A percentile compares a stretch with the other conserved stretches of the same genome.
Conservation (phyloP, 202 grass and related monocot genomes). For the Setaria italica region DNA sequence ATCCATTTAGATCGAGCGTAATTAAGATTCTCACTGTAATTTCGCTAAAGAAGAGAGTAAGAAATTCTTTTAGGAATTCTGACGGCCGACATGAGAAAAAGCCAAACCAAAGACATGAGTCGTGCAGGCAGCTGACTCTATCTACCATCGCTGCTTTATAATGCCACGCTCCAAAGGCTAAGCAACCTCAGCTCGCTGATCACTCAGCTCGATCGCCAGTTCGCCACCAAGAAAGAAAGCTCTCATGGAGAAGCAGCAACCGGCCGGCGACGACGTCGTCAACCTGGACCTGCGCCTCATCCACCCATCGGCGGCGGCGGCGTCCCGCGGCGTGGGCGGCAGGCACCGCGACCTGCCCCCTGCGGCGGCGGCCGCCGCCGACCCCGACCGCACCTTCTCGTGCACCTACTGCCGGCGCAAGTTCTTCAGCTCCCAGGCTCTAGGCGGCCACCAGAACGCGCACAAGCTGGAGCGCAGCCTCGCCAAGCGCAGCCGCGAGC, state of each 20-base stretch:
- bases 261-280: conserved; percentile 25
- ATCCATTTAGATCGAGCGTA: no score
- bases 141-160: conserved; percentile 14
- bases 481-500: conserved; percentile 63
- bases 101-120: not conserved
- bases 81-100: not conserved
- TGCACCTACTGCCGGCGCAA: conserved; percentile 75
- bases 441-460: conserved; percentile 78
- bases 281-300: conserved; percentile 58
- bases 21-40: not conserved
- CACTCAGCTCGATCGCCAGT: not conserved
- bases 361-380: not conserved
- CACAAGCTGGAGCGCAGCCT: conserved; percentile 83
- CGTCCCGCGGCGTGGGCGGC: not conserved
- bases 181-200: not conserved
- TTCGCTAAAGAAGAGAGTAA: not conserved
- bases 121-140: not conserved
- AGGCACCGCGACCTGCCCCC: conserved; percentile 1
- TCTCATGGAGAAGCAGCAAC: conserved; percentile 42
- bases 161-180: not conserved
- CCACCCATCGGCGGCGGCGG: conserved; percentile 14
- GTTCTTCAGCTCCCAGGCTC: conserved; percentile 79
- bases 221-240: not conserved
- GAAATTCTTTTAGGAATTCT: not conserved
- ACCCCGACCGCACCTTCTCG: conserved; percentile 55